phyloP scores from a whole-genome alignment of 2,329 filamentous ascomycete species.

The Septoria linicola region DNA sequence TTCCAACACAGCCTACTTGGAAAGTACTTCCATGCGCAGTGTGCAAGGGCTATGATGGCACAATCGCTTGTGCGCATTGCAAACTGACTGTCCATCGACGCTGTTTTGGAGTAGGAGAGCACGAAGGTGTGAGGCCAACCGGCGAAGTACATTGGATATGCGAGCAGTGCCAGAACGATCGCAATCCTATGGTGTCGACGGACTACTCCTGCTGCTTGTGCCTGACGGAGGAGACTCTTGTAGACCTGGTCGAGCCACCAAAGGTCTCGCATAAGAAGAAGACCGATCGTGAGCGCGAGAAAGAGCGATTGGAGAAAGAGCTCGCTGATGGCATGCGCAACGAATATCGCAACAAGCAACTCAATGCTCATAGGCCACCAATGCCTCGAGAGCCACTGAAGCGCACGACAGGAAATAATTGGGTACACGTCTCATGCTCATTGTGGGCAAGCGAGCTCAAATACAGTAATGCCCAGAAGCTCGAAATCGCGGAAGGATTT shows the following conservation, averaged over 20 bases:
- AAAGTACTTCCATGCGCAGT: constrained; percentile 80
- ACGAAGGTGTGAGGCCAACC: constrained; percentile 52
- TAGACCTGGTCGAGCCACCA: constrained; percentile 79
- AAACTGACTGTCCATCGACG: constrained; percentile 85
- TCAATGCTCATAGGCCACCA: constrained; percentile 76
- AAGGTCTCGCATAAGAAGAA: constrained; percentile 84
- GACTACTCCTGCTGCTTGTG: constrained; percentile 93
- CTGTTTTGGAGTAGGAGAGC: constrained; percentile 84
- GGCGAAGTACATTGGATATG: constrained; percentile 76
- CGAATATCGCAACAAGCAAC: constrained; percentile 79
- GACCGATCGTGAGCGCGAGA: constrained; percentile 84
- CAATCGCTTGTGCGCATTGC: constrained; percentile 80
- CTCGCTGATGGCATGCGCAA: constrained; percentile 75
- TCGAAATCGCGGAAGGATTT: constrained; percentile 88
- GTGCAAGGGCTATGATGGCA: constrained; percentile 71
- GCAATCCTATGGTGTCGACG: constrained; percentile 87
- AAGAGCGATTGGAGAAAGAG: constrained; percentile 81
- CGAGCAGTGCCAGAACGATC: constrained; percentile 94
- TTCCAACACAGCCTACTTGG: constrained; percentile 75
- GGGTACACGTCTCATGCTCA: constrained; percentile 93
- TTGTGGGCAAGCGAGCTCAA: constrained; percentile 90
- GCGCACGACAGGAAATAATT: constrained; percentile 92
- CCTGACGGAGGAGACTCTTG: constrained; percentile 74
- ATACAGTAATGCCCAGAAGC: constrained; percentile 77
- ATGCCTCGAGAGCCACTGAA: constrained; percentile 89